Evolutionary conservation across 1,139 yeast genomes (phyloP), one percentile per base, ranked within the genome.

Genomic region (Debaryomyces psychrophilus): DNA sequence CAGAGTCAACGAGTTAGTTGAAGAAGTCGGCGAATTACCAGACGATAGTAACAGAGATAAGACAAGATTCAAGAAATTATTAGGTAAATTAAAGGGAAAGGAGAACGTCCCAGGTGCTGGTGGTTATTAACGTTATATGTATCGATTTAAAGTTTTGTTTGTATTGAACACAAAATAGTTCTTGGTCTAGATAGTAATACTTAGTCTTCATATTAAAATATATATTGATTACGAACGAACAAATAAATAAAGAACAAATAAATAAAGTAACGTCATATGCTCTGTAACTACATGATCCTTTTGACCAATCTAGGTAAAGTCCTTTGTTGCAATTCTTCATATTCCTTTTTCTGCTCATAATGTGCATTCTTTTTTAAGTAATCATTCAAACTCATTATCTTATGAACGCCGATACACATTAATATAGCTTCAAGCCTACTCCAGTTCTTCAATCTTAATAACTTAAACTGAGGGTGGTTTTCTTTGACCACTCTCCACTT

Each of bases 71-170:
- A 84, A 83, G 63, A 89, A 82, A 51, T 71, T 87, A 46, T 73
- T 87, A 55, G 69, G 75, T 52, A 82, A 82, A 41, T 74, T 87
- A 54, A 81, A 83, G 67, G 89, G 87, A 42, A 89, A 87, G 56
- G 79, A 78, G 41, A 74, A 76, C 48, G 90, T 80, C 29, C 96
- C 96, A 12, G 95, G 95, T 39, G 72, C 72, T 43, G 71, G 69
- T 29, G 73, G 72, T 22, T 67, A 68, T 48, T 61, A 59, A 22
- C 17, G 12, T 20, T 38, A 26, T 20, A 42, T 12, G 22, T 12
- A n/a, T 42, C 27, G 15, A n/a, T 18, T 26, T 39, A 14, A 17
- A 25, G 15, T 12, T 12, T 12, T 14, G 17, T 9, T 17, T 35
- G 28, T 20, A 11, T 23, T 20, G 5, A 17, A 25, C 36, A 35